These are phyloP conservation scores for Volvariella volvacea DNA, from an alignment of 1,284 basidiomycete genomes.

Conservation along the genomic window DNA sequence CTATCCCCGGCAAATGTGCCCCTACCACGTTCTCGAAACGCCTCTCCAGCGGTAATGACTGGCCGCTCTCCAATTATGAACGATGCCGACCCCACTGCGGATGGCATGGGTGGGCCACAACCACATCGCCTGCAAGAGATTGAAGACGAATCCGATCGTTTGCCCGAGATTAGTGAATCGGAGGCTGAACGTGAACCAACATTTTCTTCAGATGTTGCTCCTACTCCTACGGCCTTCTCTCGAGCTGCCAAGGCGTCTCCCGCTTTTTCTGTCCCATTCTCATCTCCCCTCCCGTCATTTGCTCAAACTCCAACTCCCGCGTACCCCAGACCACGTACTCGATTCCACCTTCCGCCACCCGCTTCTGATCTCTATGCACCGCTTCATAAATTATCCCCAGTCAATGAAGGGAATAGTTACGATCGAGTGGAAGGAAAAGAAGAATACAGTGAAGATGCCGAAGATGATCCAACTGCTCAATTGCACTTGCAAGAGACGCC, in stretches of 20 bases:
- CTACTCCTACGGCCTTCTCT: constrained; percentile 13
- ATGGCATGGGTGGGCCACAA: no score
- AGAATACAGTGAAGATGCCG: constrained; percentile 11
- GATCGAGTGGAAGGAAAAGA: constrained; percentile 18
- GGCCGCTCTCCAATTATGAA: no score
- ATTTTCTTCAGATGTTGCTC: constrained; percentile 49
- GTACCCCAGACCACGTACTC: constrained; percentile 52
- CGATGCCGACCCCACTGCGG: no score
- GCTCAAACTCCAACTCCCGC: constrained; percentile 62
- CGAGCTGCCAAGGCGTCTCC: constrained; percentile 15
- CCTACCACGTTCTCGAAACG: neutral
- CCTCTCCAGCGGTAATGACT: neutral
- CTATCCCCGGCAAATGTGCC: neutral
- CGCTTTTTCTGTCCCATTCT: constrained; percentile 24
- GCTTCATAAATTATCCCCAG: constrained; percentile 18
- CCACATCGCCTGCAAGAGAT: constrained; percentile 1
- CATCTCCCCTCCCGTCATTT: constrained; percentile 41
- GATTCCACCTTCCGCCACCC: constrained; percentile 44
- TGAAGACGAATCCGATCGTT: constrained; percentile 9
- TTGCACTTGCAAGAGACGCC: constrained; percentile 23
- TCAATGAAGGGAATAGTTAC: constrained; percentile 10
- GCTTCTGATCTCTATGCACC: constrained; percentile 29
- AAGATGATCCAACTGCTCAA: constrained; percentile 17
- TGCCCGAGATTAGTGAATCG: constrained; percentile 10
- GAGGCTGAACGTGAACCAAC: constrained; percentile 48